Evolutionary conservation across 2,329 filamentous ascomycete genomes (phyloP).

Genomic region (Fusarium fracticaudum): DNA sequence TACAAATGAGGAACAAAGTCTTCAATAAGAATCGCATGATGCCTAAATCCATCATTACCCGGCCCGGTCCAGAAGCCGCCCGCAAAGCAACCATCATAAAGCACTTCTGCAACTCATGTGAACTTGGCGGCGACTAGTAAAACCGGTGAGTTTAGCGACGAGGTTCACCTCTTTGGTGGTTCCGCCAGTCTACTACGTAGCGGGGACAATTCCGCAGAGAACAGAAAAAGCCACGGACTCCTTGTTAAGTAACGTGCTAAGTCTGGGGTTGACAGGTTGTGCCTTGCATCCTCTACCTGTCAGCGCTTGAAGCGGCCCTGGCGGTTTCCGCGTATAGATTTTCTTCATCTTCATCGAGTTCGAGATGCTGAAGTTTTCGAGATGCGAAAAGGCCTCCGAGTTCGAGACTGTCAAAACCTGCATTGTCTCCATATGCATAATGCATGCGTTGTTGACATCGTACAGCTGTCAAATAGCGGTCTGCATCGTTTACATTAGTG

Average conservation of each 20-base stretch:
- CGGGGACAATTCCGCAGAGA: conserved; percentile 2
- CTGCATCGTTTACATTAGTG: conserved; percentile 39
- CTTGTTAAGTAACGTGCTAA: conserved; percentile 20
- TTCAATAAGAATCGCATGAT: neutral
- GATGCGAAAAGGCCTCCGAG: conserved; percentile 21
- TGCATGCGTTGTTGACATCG: conserved; percentile 36
- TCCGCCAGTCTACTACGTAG: neutral
- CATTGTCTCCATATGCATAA: conserved; percentile 20
- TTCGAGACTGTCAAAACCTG: conserved; percentile 27
- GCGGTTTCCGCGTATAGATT: conserved; percentile 7
- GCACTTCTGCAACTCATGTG: neutral
- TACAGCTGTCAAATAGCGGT: conserved; percentile 44
- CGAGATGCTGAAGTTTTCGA: conserved; percentile 12
- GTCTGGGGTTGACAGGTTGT: conserved; percentile 25
- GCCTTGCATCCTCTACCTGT: conserved; percentile 9
- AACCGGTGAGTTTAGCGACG: conserved; percentile 3
- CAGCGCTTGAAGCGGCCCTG: conserved; percentile 31
- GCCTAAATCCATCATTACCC: neutral
- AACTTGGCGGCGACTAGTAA: conserved; percentile 18
- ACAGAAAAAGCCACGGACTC: neutral
- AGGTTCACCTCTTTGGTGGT: neutral
- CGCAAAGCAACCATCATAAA: neutral
- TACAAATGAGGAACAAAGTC: neutral
- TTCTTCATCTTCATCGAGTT: neutral
- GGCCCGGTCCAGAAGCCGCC: neutral